phyloP scores from a whole-genome alignment of 225 moss, liverwort and hornwort species.

The Polytrichum formosum region DNA sequence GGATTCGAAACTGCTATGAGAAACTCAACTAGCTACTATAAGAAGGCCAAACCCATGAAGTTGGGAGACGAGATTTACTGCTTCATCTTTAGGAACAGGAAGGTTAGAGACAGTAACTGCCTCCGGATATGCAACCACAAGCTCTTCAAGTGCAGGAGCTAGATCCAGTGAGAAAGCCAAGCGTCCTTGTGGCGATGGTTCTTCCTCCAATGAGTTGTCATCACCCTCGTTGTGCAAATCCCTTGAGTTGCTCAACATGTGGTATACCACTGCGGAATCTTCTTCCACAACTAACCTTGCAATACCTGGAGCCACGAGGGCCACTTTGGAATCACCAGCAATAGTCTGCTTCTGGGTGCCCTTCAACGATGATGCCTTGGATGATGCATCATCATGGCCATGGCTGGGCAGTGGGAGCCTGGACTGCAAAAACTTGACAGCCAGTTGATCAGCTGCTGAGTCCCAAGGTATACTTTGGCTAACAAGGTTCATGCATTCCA shows the following conservation, averaged over 20 bases:
- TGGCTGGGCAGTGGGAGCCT: constrained; percentile 64
- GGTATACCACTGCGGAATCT: constrained; percentile 78
- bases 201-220: constrained; percentile 16
- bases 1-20: too few relatives aligned
- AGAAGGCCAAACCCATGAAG: constrained; percentile 47
- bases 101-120: constrained; percentile 64
- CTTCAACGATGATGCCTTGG: background rate
- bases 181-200: constrained; percentile 29
- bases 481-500: constrained; percentile 80
- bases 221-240: constrained; percentile 66
- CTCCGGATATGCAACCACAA: constrained; percentile 68
- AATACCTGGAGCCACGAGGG: constrained; percentile 75
- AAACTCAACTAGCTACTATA: constrained; percentile 17
- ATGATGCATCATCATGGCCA: constrained; percentile 15
- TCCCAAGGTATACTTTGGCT: constrained; percentile 94
- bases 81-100: constrained; percentile 28
- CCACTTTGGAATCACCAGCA: constrained; percentile 48
- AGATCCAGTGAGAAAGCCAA: constrained; percentile 62
- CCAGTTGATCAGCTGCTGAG: constrained; percentile 90
- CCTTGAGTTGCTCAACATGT: constrained; percentile 79
- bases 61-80: constrained; percentile 31
- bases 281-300: constrained; percentile 86
- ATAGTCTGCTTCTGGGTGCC: constrained; percentile 13
- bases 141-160: constrained; percentile 82
- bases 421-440: constrained; percentile 76